Conservation (phyloP, 2,329 filamentous ascomycete species). For the Botrytis deweyae region DNA sequence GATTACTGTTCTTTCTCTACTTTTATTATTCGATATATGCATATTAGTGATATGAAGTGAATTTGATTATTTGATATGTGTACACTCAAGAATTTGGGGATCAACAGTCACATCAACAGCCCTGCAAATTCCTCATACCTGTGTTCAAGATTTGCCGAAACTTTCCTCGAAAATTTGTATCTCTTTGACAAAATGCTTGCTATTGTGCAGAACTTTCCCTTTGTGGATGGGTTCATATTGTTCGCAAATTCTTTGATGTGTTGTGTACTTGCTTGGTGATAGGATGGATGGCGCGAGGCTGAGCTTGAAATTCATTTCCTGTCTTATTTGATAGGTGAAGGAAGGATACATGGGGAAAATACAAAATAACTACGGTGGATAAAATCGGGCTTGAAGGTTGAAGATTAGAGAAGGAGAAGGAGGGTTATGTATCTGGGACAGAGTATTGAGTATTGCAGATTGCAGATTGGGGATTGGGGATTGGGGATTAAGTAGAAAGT, state of each 20-base stretch:
- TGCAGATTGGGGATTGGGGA: neutral
- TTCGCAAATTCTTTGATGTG: neutral
- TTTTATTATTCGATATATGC: neutral
- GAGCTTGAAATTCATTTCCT: neutral
- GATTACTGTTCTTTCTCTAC: constrained; percentile 6
- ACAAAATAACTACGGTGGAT: neutral
- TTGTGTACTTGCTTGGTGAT: neutral
- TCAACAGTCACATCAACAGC: neutral
- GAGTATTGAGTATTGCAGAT: neutral
- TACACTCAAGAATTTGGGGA: neutral
- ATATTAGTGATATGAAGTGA: neutral
- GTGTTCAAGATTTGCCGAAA: neutral
- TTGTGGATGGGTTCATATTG: neutral
- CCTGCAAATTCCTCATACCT: neutral
- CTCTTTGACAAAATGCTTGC: neutral
- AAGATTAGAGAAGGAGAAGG: neutral
- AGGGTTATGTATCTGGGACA: neutral
- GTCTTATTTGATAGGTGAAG: neutral
- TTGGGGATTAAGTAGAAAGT: neutral
- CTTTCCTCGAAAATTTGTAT: neutral
- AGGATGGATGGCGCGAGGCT: neutral
- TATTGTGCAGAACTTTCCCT: neutral
- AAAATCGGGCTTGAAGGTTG: neutral
- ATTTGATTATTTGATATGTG: neutral
- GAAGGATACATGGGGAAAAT: neutral